Base-by-base conservation (phyloP, 163 green algal genomes). In the Coccomyxa subellipsoidea region DNA sequence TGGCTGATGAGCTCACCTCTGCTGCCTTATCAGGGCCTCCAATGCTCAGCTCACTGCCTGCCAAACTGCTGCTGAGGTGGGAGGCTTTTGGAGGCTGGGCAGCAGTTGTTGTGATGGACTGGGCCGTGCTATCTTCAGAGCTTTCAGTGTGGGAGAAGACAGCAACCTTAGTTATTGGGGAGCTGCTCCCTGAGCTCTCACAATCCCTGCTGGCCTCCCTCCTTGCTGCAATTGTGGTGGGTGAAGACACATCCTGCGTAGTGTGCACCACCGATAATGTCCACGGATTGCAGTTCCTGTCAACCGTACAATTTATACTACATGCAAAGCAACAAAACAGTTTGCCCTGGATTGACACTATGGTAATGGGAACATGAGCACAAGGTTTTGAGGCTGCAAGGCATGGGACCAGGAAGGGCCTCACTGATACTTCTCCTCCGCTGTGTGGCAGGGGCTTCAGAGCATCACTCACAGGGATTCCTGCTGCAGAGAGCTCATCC, bases 401-500 rank as follows among this genome's bases (percentile, higher is more conserved):
- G 47, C 47, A 59, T 59, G 47, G 47, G n/a, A n/a, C n/a, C n/a
- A n/a, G n/a, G n/a, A n/a, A n/a, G n/a, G n/a, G n/a, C n/a, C 47
- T 59, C 47, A 59, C 47, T 18, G 23, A 59, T 59, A 18, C 47
- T 27, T 59, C 47, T 18, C 47, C 5, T 59, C 47, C 47, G 23
- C 47, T 59, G 47, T 59, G 23, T 59, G 47, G 47, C 47, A 59
- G 47, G 47, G 47, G 47, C 4, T 18, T 59, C 47, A 59, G 23
- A 76, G 47, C 23, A 18, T 8, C 23, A 1, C 15, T 59, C 15
- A 59, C 15, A 59, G 21, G 2, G 47, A 59, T 18, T 59, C 47
- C 47, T 59, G 47, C 47, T 27, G 47, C 47, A 34, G 69, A 76
- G 31, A 76, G 69, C 69, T 76, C 69, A 76, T 10, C 69, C 69